Conservation (phyloP, 148 eudicot species). For the Persicaria maculosa region DNA sequence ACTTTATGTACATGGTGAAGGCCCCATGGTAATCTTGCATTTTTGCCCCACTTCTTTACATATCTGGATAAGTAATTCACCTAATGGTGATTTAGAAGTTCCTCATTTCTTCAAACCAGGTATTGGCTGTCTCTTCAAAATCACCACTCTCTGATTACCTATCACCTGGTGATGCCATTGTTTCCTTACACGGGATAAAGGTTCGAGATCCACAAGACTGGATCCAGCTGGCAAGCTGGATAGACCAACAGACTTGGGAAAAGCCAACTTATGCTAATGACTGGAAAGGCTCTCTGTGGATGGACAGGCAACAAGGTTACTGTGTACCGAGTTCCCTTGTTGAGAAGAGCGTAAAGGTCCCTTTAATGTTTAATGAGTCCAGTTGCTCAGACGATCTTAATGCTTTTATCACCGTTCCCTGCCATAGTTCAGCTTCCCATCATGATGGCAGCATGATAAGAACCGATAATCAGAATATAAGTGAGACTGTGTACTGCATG, state of each 20-base stretch:
- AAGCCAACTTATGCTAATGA: slow-evolving; percentile 19
- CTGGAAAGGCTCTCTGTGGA: slow-evolving; percentile 18
- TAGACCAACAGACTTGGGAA: slow-evolving; percentile 33
- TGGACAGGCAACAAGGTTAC: slow-evolving; percentile 37
- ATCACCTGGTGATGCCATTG: slow-evolving; percentile 66
- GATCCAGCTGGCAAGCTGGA: slow-evolving; percentile 39
- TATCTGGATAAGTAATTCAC: neutral
- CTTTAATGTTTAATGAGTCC: slow-evolving; percentile 30
- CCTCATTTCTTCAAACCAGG: slow-evolving; percentile 33
- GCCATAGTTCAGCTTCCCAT: slow-evolving; percentile 33
- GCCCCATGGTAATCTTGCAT: slow-evolving; percentile 57
- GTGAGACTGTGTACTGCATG: slow-evolving; percentile 46
- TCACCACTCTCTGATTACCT: slow-evolving; percentile 63
- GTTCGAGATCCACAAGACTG: slow-evolving; percentile 51
- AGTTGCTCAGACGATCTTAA: slow-evolving; percentile 53
- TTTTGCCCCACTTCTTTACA: neutral
- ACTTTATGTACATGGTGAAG: slow-evolving; percentile 56
- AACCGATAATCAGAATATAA: slow-evolving; percentile 17
- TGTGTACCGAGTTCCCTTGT: slow-evolving; percentile 56
- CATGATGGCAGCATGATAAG: slow-evolving; percentile 22
- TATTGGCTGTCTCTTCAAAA: slow-evolving; percentile 50
- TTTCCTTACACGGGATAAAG: slow-evolving; percentile 49
- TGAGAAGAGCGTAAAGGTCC: slow-evolving; percentile 34
- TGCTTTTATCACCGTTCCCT: slow-evolving; percentile 50
- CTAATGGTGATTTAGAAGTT: neutral